Base-by-base conservation (phyloP, 768 basidiomycete genomes). In the Pholiota microspora region DNA sequence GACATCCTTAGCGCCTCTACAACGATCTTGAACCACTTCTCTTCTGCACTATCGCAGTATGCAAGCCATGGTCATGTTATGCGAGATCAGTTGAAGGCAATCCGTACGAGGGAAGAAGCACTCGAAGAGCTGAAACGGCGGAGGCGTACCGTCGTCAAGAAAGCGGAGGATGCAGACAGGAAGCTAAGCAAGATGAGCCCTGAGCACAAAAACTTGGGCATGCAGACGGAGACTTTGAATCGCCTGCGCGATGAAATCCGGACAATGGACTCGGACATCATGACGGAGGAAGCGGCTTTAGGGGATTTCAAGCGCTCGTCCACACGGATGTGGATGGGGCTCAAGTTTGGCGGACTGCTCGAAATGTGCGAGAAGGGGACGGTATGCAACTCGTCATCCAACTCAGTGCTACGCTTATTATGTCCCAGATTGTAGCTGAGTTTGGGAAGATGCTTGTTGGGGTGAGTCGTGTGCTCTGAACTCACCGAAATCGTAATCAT, bases 161-260 rank as follows among this genome's bases (percentile, higher is more conserved):
- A 88, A 58, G 89, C 93, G 0, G 94, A 96, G 51, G 71, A 81
- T 15, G 93, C 92, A 2, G 93, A 96, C 60, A 89, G 80, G 75
- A 96, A 95, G 67, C 79, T 98, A 32, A 82, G 78, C 70, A 96
- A 88, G 74, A 95, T 97, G 94, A 81, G 80, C 58, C 79, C 89
- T 0, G 92, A 94, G 68, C 84, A 95, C 73, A 98, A 96, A 77
- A 89, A 89, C 60, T 71, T 93, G 31, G 71, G 73, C 2, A 61
- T 73, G 51, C 94, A 96, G 69, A 88, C 85, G 1, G 91, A 93
- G 23, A 68, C 76, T 1, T 71, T 97, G 44, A 85, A 85, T 60
- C 73, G 74, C 12, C 71, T 95, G 25, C 80, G 87, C 49, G 86
- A 86, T 13, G 88, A 95, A 65, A 95, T 96, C 49, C 75, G 85